Percentiles rank a stretch among this genome's conserved stretches.
Evolutionary conservation across 805 yeast genomes (phyloP).

Genomic region (Cyberlindnera xylosilytica): DNA sequence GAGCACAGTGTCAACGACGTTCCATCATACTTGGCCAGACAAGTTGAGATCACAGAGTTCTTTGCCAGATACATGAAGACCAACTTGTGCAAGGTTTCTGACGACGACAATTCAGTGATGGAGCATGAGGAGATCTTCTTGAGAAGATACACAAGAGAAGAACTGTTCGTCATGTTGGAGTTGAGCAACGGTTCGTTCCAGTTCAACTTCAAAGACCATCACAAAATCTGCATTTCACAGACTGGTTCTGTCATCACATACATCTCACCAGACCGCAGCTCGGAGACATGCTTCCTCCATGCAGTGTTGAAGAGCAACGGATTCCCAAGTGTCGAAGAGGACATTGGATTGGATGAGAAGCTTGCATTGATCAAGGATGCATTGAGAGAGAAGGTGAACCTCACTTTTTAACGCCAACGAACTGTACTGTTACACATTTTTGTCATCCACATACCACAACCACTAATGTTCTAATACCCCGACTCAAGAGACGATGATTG

Average conservation of each 20-base stretch:
- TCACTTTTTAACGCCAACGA: background rate
- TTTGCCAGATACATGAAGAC: conserved; percentile 91
- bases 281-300: conserved; percentile 59
- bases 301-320: conserved; percentile 45
- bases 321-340: conserved; percentile 43
- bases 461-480: background rate
- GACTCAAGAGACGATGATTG: background rate
- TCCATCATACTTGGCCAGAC: conserved; percentile 55
- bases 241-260: conserved; percentile 76
- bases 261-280: conserved; percentile 72
- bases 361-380: conserved; percentile 64
- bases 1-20: conserved; percentile 40
- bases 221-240: conserved; percentile 77
- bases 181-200: conserved; percentile 90
- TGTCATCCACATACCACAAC: background rate
- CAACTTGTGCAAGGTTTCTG: conserved; percentile 77
- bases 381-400: conserved; percentile 36
- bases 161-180: conserved; percentile 85
- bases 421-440: too few species aligned
- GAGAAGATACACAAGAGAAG: conserved; percentile 77
- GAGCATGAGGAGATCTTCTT: conserved; percentile 69
- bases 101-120: conserved; percentile 43
- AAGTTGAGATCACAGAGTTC: conserved; percentile 81
- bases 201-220: conserved; percentile 94
- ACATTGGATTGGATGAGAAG: conserved; percentile 43